Conservation (phyloP, 768 basidiomycete genomes). For the Artomyces pyxidatus region DNA sequence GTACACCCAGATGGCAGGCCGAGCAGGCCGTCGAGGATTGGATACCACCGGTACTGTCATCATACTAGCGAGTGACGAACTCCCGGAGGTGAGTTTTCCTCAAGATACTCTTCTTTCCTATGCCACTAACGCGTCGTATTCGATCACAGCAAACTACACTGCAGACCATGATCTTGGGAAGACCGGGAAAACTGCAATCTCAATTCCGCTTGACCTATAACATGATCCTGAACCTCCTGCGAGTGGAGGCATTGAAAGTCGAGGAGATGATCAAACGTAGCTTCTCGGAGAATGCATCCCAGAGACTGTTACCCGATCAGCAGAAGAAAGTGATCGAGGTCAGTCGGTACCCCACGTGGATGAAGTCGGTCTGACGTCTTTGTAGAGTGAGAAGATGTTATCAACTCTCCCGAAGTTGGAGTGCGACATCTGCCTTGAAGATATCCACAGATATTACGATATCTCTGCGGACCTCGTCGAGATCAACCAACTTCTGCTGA, state of each 20-base stretch:
- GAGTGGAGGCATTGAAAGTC: slow-evolving; percentile 91
- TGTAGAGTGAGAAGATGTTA: slow-evolving; percentile 65
- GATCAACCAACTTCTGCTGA: slow-evolving; percentile 54
- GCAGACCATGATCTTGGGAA: slow-evolving; percentile 89
- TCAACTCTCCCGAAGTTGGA: slow-evolving; percentile 53
- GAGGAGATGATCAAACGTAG: slow-evolving; percentile 99
- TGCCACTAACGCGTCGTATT: neutral
- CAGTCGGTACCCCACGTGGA: neutral
- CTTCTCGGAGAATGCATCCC: slow-evolving; percentile 97
- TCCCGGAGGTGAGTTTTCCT: slow-evolving; percentile 65
- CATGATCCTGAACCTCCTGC: slow-evolving; percentile 95
- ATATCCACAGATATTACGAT: slow-evolving; percentile 76
- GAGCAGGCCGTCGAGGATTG: slow-evolving; percentile 91
- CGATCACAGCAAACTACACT: slow-evolving; percentile 61
- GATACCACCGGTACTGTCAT: slow-evolving; percentile 96
- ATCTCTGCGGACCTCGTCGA: slow-evolving; percentile 51
- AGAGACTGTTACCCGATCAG: slow-evolving; percentile 86
- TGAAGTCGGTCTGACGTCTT: slow-evolving; percentile 1
- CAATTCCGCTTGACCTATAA: slow-evolving; percentile 98
- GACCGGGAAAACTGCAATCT: slow-evolving; percentile 83
- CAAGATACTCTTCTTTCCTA: neutral
- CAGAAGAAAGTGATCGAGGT: slow-evolving; percentile 85
- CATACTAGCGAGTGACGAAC: slow-evolving; percentile 71
- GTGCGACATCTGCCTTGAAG: slow-evolving; percentile 60
- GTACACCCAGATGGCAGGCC: slow-evolving; percentile 99